phyloP scores from a whole-genome alignment of 1,284 basidiomycete species.

The Nidula niveotomentosa region DNA sequence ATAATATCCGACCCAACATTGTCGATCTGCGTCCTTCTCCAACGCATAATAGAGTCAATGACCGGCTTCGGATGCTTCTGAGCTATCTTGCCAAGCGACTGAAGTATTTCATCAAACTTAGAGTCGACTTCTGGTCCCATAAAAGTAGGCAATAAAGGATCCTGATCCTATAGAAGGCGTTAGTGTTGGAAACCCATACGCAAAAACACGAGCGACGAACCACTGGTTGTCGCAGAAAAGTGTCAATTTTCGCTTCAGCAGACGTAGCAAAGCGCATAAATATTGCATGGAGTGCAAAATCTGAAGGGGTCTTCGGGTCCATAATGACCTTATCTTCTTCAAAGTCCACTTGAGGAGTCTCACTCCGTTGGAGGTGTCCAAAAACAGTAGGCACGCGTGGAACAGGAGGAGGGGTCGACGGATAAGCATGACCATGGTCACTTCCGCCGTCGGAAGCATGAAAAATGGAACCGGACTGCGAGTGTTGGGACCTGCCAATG shows the following conservation, averaged over 20 bases:
- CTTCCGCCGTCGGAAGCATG: conserved; percentile 69
- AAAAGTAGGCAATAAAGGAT: conserved; percentile 61
- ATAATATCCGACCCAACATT: conserved; percentile 57
- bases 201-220: conserved; percentile 40
- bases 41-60: conserved; percentile 85
- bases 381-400: conserved; percentile 69
- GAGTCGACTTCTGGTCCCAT: conserved; percentile 75
- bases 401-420: conserved; percentile 71
- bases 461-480: conserved; percentile 70
- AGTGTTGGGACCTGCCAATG: conserved; percentile 67
- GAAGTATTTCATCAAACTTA: conserved; percentile 79
- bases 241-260: conserved; percentile 77
- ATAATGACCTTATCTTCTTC: conserved; percentile 66
- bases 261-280: conserved; percentile 82
- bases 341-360: conserved; percentile 52
- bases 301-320: conserved; percentile 79
- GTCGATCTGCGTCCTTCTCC: conserved; percentile 80
- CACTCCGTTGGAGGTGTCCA: conserved; percentile 42
- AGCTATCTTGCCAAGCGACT: conserved; percentile 85
- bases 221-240: conserved; percentile 66
- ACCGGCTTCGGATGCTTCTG: conserved; percentile 84
- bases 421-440: conserved; percentile 53
- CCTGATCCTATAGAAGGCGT: conserved; percentile 52
- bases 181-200: not conserved
- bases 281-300: conserved; percentile 84